Percentiles rank a stretch among this genome's conserved stretches.
Evolutionary conservation across 2,329 filamentous ascomycete genomes (phyloP).

Genomic region (Penicillium sp.): DNA sequence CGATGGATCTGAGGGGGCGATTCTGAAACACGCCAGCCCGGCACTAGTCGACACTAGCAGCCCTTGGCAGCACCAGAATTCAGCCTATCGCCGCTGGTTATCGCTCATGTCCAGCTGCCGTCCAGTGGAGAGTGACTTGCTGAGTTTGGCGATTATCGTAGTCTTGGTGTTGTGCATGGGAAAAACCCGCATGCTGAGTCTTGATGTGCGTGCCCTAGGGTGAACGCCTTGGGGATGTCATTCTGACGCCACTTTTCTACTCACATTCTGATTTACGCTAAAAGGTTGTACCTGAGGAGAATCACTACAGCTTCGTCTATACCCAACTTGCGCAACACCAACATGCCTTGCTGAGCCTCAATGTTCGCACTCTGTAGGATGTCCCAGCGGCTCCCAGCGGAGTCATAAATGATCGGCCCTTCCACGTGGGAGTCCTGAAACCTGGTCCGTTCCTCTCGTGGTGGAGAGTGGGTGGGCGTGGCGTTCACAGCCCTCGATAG

Average conservation of each 20-base stretch:
- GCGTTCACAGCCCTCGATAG: slow-evolving; percentile 2
- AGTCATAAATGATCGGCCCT: slow-evolving; percentile 5
- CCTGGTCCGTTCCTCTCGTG: not conserved
- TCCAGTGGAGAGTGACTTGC: slow-evolving; percentile 14
- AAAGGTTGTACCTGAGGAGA: not conserved
- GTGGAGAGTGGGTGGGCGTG: not conserved
- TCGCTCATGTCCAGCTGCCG: not conserved
- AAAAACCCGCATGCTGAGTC: not conserved
- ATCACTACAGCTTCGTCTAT: not conserved
- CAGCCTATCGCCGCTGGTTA: slow-evolving; percentile 13
- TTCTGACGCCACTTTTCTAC: not conserved
- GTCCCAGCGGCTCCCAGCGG: not conserved
- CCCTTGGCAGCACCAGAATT: slow-evolving; percentile 13
- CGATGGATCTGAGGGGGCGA: slow-evolving; percentile 25
- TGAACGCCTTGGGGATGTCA: not conserved
- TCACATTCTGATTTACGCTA: not conserved
- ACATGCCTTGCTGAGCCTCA: not conserved
- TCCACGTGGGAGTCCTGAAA: slow-evolving; percentile 13
- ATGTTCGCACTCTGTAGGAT: not conserved
- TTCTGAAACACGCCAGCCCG: slow-evolving; percentile 37
- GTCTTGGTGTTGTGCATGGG: not conserved
- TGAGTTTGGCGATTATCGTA: slow-evolving; percentile 9
- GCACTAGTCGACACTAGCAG: slow-evolving; percentile 29
- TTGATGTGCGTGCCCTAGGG: not conserved
- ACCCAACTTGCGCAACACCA: not conserved